phyloP scores from a whole-genome alignment of 2,329 filamentous ascomycete genomes.

The Sporothrix brunneoviolacea region DNA sequence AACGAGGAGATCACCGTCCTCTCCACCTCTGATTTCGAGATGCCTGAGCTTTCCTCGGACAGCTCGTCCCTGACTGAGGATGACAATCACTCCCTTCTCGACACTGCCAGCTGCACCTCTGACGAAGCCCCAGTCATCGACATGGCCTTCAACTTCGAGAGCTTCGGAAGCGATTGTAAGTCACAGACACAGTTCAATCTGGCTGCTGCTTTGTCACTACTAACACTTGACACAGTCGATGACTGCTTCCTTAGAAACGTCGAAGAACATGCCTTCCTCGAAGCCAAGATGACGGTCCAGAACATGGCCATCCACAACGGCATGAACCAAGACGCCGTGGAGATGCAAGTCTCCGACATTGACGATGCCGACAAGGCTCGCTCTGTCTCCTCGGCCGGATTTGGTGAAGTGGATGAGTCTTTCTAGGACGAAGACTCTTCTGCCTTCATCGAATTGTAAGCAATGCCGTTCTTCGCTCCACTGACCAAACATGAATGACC shows the following conservation, averaged over 20 bases:
- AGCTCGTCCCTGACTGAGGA: no score
- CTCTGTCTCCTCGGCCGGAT: not conserved
- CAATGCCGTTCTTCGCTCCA: not conserved
- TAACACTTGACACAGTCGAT: not conserved
- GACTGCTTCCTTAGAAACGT: not conserved
- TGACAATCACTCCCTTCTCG: no score
- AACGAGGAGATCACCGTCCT: no score
- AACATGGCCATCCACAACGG: not conserved
- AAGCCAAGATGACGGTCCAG: not conserved
- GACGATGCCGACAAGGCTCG: not conserved
- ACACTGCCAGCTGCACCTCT: no score
- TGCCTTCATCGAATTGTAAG: not conserved
- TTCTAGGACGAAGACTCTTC: constrained; percentile 9
- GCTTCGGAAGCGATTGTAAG: not conserved
- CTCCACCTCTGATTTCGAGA: no score
- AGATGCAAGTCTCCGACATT: not conserved
- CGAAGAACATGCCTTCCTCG: not conserved
- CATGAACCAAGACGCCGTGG: not conserved
- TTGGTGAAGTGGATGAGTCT: not conserved
- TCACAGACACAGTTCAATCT: not conserved
- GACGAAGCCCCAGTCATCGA: no score
- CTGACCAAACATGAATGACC: no score
- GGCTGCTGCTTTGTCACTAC: no score
- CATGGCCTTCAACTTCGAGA: not conserved
- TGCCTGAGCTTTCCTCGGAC: no score